These are phyloP conservation scores for Nemania abortiva DNA, from an alignment of 2,329 filamentous ascomycete genomes.

Conservation along the genomic window DNA sequence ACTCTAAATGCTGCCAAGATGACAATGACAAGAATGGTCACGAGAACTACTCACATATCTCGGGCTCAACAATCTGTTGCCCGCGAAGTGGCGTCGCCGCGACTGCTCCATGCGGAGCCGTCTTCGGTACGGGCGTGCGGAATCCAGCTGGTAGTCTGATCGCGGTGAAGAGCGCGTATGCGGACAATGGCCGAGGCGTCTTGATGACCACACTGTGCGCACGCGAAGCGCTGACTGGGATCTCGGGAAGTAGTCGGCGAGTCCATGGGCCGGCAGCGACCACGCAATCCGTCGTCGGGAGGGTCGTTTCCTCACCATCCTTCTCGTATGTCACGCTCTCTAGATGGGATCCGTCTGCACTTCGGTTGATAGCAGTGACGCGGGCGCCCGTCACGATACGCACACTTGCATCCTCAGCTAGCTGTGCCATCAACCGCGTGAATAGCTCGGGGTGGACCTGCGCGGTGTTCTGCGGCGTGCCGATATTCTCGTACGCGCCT, in stretches of 20 bases:
- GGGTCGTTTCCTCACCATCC: slow-evolving; percentile 44
- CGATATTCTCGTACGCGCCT: slow-evolving; percentile 53
- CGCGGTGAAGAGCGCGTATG: slow-evolving; percentile 77
- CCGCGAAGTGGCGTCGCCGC: slow-evolving; percentile 42
- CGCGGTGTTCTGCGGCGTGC: slow-evolving; percentile 71
- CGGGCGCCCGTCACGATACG: slow-evolving; percentile 59
- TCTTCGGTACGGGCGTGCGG: slow-evolving; percentile 49
- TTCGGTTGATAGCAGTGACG: slow-evolving; percentile 47
- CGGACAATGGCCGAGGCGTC: slow-evolving; percentile 59
- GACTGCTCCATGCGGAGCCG: slow-evolving; percentile 31
- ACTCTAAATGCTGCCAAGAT: neutral
- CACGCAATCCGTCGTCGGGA: slow-evolving; percentile 49
- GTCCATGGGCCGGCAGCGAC: slow-evolving; percentile 63
- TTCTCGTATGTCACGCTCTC: slow-evolving; percentile 50
- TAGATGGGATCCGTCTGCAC: slow-evolving; percentile 40
- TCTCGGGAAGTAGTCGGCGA: slow-evolving; percentile 56
- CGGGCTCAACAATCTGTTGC: slow-evolving; percentile 69
- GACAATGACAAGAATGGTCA: neutral
- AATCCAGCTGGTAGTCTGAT: slow-evolving; percentile 72
- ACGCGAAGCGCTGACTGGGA: slow-evolving; percentile 57
- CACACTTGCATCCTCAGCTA: slow-evolving; percentile 73
- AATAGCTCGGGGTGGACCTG: slow-evolving; percentile 85
- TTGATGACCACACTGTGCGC: slow-evolving; percentile 62
- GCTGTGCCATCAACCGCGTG: slow-evolving; percentile 76
- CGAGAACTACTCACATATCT: slow-evolving; percentile 66